Percentiles rank a stretch among this genome's conserved stretches.
These are phyloP conservation scores for Acer campestre DNA, from an alignment of 345 rosid species.

Conservation along the genomic window DNA sequence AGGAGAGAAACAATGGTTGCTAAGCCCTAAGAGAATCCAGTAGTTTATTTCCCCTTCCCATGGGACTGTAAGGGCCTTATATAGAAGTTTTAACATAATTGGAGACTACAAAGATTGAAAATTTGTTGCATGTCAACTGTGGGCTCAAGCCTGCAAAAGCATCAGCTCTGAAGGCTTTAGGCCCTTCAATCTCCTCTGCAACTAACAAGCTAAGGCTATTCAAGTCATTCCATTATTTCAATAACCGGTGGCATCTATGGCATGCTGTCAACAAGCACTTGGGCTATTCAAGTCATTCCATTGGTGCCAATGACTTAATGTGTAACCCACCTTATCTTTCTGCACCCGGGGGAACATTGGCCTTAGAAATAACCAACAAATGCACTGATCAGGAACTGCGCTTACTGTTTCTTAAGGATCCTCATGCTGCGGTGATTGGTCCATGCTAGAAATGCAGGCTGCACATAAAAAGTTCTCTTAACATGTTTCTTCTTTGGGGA, in stretches of 20 bases:
- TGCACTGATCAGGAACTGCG: neutral
- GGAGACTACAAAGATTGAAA: neutral
- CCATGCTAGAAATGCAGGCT: neutral
- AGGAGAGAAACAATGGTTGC: neutral
- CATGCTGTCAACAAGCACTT: neutral
- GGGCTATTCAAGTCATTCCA: neutral
- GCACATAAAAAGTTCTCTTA: neutral
- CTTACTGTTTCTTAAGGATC: neutral
- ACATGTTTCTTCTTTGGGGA: neutral
- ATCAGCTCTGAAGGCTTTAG: neutral
- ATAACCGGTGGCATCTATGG: neutral
- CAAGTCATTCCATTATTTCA: neutral
- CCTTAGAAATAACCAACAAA: neutral
- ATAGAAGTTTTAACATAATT: neutral
- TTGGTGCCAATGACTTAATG: neutral
- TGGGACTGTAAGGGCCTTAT: neutral
- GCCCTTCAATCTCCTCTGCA: neutral
- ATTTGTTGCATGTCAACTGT: neutral
- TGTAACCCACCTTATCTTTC: neutral
- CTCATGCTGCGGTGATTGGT: neutral
- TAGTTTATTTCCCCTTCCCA: neutral
- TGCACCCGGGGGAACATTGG: neutral
- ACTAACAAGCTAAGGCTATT: neutral
- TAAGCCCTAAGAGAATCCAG: neutral
- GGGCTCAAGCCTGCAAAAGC: neutral